phyloP scores from a whole-genome alignment of 371 early-diverging fungal genomes.

The Mortierella sp. region DNA sequence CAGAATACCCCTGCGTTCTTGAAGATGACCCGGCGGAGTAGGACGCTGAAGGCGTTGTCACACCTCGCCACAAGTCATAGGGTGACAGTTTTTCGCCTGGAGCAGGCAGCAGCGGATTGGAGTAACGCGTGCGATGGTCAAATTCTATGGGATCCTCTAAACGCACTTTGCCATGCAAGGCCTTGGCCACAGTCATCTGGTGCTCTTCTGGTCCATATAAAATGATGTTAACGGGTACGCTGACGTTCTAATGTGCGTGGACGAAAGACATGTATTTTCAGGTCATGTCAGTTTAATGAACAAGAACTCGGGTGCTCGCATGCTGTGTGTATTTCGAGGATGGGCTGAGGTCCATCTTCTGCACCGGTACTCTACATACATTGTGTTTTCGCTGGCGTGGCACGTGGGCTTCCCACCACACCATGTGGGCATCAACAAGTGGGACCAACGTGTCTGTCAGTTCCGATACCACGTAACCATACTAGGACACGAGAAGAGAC shows the following conservation, averaged over 20 bases:
- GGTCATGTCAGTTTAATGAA: neutral
- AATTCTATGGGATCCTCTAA: conserved; percentile 45
- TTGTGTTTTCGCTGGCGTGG: conserved; percentile 38
- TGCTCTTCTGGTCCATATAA: conserved; percentile 39
- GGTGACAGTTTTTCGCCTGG: conserved; percentile 38
- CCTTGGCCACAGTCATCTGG: conserved; percentile 25
- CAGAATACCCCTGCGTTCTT: conserved; percentile 15
- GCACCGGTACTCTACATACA: conserved; percentile 12
- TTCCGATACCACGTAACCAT: conserved; percentile 41
- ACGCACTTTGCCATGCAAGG: conserved; percentile 17
- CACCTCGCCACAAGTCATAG: conserved; percentile 29
- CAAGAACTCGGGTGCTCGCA: no score
- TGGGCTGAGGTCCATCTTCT: no score
- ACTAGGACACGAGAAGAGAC: conserved; percentile 8
- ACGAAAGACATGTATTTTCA: neutral
- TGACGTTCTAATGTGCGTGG: conserved; percentile 17
- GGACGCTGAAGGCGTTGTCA: conserved; percentile 20
- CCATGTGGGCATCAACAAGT: conserved; percentile 30
- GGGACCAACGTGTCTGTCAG: conserved; percentile 31
- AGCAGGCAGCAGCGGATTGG: conserved; percentile 33
- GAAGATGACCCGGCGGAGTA: conserved; percentile 16
- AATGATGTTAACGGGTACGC: conserved; percentile 37
- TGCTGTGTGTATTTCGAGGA: no score
- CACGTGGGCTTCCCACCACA: conserved; percentile 51
- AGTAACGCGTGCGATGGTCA: conserved; percentile 33